A percentile compares a stretch with the other conserved stretches of the same genome.
Evolutionary conservation across 345 rosid genomes (phyloP).

Genomic region (Arabidopsis arenosa): DNA sequence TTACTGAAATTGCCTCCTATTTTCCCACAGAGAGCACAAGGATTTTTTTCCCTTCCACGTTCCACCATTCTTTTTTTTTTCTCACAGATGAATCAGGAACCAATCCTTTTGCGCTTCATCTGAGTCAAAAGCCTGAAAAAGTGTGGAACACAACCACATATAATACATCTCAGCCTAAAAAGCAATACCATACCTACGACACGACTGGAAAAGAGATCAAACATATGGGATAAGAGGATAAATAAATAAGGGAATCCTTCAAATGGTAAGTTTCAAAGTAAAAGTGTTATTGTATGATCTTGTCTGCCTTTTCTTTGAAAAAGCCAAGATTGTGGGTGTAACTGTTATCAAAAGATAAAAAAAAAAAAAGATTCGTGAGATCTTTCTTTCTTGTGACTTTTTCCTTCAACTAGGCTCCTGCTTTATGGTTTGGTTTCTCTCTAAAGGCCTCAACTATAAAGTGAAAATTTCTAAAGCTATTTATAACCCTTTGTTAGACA

Average conservation of each 20-base stretch:
- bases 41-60: conserved; percentile 43
- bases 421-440: conserved; percentile 70
- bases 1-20: conserved; percentile 48
- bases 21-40: conserved; percentile 47
- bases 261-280: conserved; percentile 46
- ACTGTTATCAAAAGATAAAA: conserved; percentile 75
- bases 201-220: conserved; percentile 44
- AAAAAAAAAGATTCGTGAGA: conserved; percentile 61
- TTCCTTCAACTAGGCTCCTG: conserved; percentile 68
- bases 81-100: conserved; percentile 49
- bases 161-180: conserved; percentile 37
- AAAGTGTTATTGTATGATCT: conserved; percentile 44
- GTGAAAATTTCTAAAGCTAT: conserved; percentile 55
- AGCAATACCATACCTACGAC: conserved; percentile 49
- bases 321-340: conserved; percentile 65
- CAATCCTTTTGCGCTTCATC: conserved; percentile 55
- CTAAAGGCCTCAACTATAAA: conserved; percentile 45
- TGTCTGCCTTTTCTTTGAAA: conserved; percentile 57
- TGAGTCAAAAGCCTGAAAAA: conserved; percentile 54
- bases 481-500: conserved; percentile 53
- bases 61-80: conserved; percentile 39
- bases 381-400: conserved; percentile 72
- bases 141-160: conserved; percentile 40
- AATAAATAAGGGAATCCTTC: conserved; percentile 44
- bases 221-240: conserved; percentile 47